phyloP scores from a whole-genome alignment of 305 asterid species.

The Rubia tinctorum region DNA sequence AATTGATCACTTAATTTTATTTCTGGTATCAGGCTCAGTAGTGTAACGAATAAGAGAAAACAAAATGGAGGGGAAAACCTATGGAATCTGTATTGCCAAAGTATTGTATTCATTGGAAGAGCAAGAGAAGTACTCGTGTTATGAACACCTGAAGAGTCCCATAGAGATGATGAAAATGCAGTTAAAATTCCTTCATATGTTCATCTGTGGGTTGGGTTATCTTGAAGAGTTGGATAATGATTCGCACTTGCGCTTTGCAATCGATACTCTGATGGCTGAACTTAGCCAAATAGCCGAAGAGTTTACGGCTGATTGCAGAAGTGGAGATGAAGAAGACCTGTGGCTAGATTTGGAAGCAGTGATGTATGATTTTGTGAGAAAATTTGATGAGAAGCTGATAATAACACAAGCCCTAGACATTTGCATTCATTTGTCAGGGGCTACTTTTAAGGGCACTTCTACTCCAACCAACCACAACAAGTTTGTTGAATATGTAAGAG shows the following conservation, averaged over 20 bases:
- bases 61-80: no score
- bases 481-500: not conserved
- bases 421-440: not conserved
- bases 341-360: not conserved
- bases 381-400: no score
- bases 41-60: no score
- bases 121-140: not conserved
- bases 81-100: no score
- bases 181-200: not conserved
- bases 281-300: not conserved
- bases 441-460: not conserved
- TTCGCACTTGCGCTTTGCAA: not conserved
- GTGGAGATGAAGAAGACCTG: fast-evolving
- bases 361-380: not conserved
- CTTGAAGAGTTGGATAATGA: not conserved
- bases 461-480: not conserved
- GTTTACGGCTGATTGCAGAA: not conserved
- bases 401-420: not conserved
- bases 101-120: not conserved
- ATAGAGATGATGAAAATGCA: not conserved
- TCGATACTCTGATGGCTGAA: not conserved
- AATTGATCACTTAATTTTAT: no score
- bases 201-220: not conserved
- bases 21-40: no score
- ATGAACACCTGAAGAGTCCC: not conserved